phyloP scores from a whole-genome alignment of 2,329 filamentous ascomycete genomes.

The Fusarium duplospermum region DNA sequence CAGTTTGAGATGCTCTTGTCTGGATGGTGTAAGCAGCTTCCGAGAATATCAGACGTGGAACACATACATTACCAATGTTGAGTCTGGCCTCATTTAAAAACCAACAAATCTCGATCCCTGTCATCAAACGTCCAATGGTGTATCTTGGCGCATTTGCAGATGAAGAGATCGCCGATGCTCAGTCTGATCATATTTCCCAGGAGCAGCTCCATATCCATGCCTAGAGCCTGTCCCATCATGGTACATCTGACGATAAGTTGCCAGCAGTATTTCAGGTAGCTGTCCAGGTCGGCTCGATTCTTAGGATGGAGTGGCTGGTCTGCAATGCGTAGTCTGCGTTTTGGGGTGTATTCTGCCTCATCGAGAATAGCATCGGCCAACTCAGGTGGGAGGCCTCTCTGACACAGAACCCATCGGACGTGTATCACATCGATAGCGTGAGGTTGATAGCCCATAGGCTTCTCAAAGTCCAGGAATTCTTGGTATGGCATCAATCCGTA shows the following conservation, averaged over 20 bases:
- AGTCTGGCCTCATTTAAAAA: not conserved
- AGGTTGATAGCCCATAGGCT: not conserved
- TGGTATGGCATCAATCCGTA: constrained; percentile 17
- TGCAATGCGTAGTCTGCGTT: not conserved
- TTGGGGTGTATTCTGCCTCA: not conserved
- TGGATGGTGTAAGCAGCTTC: not conserved
- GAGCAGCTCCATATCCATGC: not conserved
- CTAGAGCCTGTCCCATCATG: constrained; percentile 13
- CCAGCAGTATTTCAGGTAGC: constrained; percentile 24
- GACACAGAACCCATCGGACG: not conserved
- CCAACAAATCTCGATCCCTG: not conserved
- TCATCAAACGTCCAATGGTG: not conserved
- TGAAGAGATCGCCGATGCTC: not conserved
- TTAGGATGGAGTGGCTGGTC: not conserved
- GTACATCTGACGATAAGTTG: constrained; percentile 11
- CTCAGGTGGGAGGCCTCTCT: constrained; percentile 5
- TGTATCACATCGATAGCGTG: not conserved
- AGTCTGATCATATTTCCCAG: not conserved
- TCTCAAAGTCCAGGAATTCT: constrained; percentile 15
- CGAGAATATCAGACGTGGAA: not conserved
- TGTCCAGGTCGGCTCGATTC: not conserved
- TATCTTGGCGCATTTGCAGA: not conserved
- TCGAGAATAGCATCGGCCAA: not conserved
- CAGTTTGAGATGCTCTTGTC: not conserved
- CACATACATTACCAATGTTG: not conserved